Base-by-base conservation (phyloP, 2,329 filamentous ascomycete species). In the Colletotrichum sp. region DNA sequence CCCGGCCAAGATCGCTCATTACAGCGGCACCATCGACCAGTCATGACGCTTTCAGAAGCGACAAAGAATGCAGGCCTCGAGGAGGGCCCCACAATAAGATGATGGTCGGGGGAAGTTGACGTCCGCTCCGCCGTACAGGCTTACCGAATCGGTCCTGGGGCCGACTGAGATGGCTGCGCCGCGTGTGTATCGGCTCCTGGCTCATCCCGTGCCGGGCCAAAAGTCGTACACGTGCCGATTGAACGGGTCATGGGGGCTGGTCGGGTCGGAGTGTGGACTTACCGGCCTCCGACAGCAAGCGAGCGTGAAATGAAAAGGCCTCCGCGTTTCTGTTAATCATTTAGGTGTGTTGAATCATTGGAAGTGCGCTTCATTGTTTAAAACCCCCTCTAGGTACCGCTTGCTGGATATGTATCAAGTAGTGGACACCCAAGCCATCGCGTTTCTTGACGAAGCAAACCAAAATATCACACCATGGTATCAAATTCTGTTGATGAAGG, bases 381-480 rank as follows among this genome's bases (percentile, higher is more conserved):
- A n/a, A 7, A 7, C 0, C 1, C 5, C 0, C 43, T 48, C 3
- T 12, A n/a, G 10, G 18, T 10, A 1, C 39, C 2, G 0, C 1
- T 52, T 7, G 10, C 10, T 13, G 43, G 43, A 52, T 0, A 0
- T 52, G 6, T 21, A 1, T 4, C 10, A 12, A 21, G 43, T 1
- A 24, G 0, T 13, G 0, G 4, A 21, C 10, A 21, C 43, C 6
- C 2, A 24, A 13, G 39, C 43, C 10, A 21, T 24, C 24, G 24
- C 24, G 24, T 26, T 26, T 3, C 4, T 9, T 43, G 39, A 9
- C 39, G 39, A 5, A n/a, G 5, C 3, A 5, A n/a, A 1, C 18
- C 18, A 43, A 12, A n/a, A 43, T 3, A 5, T n/a, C 18, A n/a
- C 16, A n/a, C 1, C 18, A n/a, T n/a, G 18, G 5, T 18, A 43